Percentiles rank a stretch among this genome's conserved stretches.
phyloP scores from a whole-genome alignment of 176 grass and related monocot genomes.

The Eragrostis nindensis region DNA sequence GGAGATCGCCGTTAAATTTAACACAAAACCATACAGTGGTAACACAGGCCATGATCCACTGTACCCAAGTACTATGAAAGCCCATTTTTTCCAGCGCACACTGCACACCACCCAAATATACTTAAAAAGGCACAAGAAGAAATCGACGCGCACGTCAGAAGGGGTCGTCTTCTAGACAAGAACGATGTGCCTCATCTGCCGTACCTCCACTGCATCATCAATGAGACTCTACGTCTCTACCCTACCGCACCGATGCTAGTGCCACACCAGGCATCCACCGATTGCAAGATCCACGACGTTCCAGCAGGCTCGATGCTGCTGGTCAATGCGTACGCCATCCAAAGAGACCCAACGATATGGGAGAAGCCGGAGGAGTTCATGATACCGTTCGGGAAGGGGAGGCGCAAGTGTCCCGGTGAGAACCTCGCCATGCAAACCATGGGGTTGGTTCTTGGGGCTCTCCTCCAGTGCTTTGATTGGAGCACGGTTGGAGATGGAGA shows the following conservation, averaged over 20 bases:
- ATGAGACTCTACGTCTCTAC: constrained; percentile 72
- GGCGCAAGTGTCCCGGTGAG: constrained; percentile 69
- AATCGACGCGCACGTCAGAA: constrained; percentile 44
- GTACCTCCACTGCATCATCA: constrained; percentile 65
- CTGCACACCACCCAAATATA: constrained; percentile 53
- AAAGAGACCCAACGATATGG: constrained; percentile 59
- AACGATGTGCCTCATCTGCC: constrained; percentile 52
- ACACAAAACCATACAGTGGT: too few species aligned
- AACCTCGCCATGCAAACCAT: constrained; percentile 51
- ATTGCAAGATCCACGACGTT: constrained; percentile 64
- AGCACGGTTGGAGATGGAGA: constrained; percentile 27
- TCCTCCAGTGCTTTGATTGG: constrained; percentile 86
- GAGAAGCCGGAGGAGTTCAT: constrained; percentile 49
- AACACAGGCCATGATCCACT: too few species aligned
- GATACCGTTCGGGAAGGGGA: constrained; percentile 74
- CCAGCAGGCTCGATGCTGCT: constrained; percentile 53
- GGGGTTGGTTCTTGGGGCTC: constrained; percentile 46
- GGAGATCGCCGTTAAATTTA: too few species aligned
- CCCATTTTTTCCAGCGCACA: too few species aligned
- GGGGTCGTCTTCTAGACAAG: constrained; percentile 38
- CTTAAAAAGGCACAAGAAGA: constrained; percentile 53
- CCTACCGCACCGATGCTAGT: constrained; percentile 56
- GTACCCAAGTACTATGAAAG: too few species aligned
- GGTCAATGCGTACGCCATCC: constrained; percentile 67
- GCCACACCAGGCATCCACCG: constrained; percentile 51